Base-by-base conservation (phyloP, 2,329 filamentous ascomycete genomes). In the Pseudogymnoascus sp. region DNA sequence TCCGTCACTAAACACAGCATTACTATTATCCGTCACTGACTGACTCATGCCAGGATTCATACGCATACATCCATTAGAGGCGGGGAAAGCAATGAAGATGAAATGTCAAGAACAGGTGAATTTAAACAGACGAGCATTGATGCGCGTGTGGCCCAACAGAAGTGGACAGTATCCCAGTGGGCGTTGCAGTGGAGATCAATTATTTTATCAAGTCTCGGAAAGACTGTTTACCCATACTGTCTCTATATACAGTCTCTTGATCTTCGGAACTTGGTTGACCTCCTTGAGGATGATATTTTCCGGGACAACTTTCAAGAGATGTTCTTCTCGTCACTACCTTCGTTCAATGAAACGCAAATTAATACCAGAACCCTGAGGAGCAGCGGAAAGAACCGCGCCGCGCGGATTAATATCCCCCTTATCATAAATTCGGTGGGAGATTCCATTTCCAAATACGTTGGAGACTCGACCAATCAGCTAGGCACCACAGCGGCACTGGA, bases 161-260 rank as follows among this genome's bases (percentile, higher is more conserved):
- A 62, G 19, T 60, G 59, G 23, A 68, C 59, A 12, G 58, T 66
- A 5, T 65, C 78, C 61, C 82, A 82, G 73, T 87, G 84, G 81
- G 82, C 84, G 1, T 78, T 82, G 6, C 72, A 89, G 59, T 91
- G 88, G 88, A 81, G 82, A 60, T 86, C 86, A 2, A 83, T 91
- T 66, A 82, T 89, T 63, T 75, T 85, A 6, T 91, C 88, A 7
- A 84, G 84, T 63, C 74, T 87, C 45, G 82, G 80, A 23, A 74
- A 77, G 66, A 89, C 88, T 0, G 75, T 83, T 16, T 87, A 85
- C 65, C 87, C 87, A 0, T 92, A 92, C 70, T 88, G 83, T 68
- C 78, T 83, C 38, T 90, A 88, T 72, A 82, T 91, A 62, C 83
- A 81, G 62, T 78, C 79, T 26, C 76, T 91, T 38, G 83, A 87